Percentiles rank a stretch among this genome's conserved stretches.
Conservation (phyloP, 192 early-diverging fungal genomes). For the Podila minutissima region DNA sequence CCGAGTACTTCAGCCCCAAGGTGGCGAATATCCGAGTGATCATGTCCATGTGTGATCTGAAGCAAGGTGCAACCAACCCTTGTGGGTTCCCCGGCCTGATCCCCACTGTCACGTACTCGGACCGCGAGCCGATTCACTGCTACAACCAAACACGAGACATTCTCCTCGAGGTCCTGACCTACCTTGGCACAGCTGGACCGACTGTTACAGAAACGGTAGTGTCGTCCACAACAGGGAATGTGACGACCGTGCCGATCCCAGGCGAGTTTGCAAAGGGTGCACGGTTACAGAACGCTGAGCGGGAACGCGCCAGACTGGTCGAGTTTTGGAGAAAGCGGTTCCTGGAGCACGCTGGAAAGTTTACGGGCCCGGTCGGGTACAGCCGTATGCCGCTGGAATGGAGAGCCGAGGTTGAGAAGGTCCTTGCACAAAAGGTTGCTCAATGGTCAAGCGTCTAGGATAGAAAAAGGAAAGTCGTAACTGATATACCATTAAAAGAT, state of each 20-base stretch:
- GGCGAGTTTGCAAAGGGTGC: not conserved
- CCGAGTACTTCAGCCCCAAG: not conserved
- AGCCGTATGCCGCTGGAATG: conserved; percentile 1
- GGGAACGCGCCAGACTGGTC: not conserved
- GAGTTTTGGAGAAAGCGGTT: not conserved
- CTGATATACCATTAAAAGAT: not conserved
- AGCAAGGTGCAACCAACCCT: not conserved
- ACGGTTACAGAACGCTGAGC: not conserved
- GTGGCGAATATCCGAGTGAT: not conserved
- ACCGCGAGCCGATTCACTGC: not conserved
- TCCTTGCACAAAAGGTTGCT: not conserved
- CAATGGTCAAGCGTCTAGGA: not conserved
- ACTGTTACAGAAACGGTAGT: not conserved
- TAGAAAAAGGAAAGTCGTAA: not conserved
- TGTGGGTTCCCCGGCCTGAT: not conserved
- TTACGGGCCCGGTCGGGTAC: not conserved
- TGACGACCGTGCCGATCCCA: not conserved
- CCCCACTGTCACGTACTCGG: not conserved
- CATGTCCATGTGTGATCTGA: not conserved
- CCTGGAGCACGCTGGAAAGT: not conserved
- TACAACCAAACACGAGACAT: conserved; percentile 1
- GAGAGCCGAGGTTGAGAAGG: conserved; percentile 1
- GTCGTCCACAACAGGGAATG: not conserved
- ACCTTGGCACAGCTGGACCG: not conserved
- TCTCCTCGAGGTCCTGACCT: not conserved